These are phyloP conservation scores for Tritrichomonas foetus DNA, from an alignment of 208 protist genomes.

Conservation along the genomic window DNA sequence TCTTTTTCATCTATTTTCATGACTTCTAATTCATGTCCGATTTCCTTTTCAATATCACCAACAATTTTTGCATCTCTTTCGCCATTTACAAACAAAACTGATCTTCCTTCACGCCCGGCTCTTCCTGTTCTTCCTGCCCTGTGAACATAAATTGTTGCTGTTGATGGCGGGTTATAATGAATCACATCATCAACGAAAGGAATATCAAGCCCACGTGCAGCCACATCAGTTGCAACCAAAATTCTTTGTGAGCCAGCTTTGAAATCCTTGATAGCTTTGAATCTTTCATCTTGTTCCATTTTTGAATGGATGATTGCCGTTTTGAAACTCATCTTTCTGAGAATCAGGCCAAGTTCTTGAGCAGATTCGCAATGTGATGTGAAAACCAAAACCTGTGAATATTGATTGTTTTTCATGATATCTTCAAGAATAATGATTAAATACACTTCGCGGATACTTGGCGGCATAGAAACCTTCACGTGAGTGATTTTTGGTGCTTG, in stretches of 20 bases:
- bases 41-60: neutral
- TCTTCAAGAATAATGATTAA: neutral
- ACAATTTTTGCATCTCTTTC: neutral
- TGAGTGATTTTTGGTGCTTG: neutral
- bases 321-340: neutral
- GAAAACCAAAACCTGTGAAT: neutral
- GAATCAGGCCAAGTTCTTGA: neutral
- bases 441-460: neutral
- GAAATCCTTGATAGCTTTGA: conserved; percentile 65
- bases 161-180: conserved; percentile 41
- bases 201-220: conserved; percentile 64
- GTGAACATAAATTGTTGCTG: conserved; percentile 39
- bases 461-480: neutral
- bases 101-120: neutral
- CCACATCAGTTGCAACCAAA: conserved; percentile 60
- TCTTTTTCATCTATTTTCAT: neutral
- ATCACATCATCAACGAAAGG: conserved; percentile 55
- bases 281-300: conserved; percentile 53
- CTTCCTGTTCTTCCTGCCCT: conserved; percentile 43
- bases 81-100: conserved; percentile 41
- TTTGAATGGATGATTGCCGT: conserved; percentile 1
- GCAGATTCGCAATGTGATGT: neutral
- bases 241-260: conserved; percentile 41
- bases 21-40: neutral
- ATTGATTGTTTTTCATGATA: neutral